A percentile compares a stretch with the other conserved stretches of the same genome.
These are phyloP conservation scores for Kazachstania taianensis DNA, from an alignment of 805 yeast genomes.

Conservation along the genomic window DNA sequence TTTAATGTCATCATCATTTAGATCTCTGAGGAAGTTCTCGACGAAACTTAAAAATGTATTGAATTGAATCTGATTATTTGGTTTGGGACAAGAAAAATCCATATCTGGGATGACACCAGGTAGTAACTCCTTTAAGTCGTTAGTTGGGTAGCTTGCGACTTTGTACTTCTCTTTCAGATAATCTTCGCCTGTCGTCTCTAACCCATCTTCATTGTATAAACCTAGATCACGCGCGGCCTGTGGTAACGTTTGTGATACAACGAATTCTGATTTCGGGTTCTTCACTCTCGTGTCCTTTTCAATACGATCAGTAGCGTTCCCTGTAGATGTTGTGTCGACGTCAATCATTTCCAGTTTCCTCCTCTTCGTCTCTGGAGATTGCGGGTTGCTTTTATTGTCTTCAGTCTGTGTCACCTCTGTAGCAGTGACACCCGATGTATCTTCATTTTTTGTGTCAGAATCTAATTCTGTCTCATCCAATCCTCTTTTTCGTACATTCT, in stretches of 20 bases:
- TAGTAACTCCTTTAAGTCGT: conserved; percentile 59
- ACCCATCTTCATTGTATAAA: conserved; percentile 52
- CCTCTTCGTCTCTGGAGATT: not conserved
- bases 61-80: conserved; percentile 85
- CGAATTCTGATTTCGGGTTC: conserved; percentile 71
- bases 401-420: not conserved
- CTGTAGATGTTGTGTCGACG: conserved; percentile 21
- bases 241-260: conserved; percentile 58
- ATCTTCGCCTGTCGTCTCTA: conserved; percentile 62
- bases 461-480: not conserved
- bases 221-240: conserved; percentile 56
- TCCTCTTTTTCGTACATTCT: not conserved
- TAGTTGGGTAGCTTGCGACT: conserved; percentile 82
- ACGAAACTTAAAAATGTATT: conserved; percentile 76
- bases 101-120: conserved; percentile 85
- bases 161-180: conserved; percentile 67
- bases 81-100: conserved; percentile 77
- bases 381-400: not conserved
- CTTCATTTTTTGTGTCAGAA: not conserved
- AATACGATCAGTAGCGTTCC: conserved; percentile 41
- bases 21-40: conserved; percentile 75
- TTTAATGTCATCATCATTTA: conserved; percentile 70
- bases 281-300: conserved; percentile 51
- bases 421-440: not conserved
- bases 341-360: not conserved